Evolutionary conservation across 176 grass and related monocot genomes (phyloP), one percentile per base, ranked within the genome.

Genomic region (Aegilops umbellulata): DNA sequence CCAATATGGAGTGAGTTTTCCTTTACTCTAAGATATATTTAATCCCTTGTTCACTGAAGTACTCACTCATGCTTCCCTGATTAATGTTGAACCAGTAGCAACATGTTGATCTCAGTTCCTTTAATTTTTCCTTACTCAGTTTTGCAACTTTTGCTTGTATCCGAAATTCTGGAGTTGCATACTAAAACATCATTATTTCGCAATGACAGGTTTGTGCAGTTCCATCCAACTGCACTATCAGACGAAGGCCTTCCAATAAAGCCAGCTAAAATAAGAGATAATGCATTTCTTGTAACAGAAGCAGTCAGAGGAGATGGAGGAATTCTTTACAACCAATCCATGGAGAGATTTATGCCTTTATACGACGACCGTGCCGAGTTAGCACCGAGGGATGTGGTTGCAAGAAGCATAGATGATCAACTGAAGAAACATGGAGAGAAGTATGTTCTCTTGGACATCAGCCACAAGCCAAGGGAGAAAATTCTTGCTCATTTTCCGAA

Each of bases 1-100:
- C 96, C 53, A 98, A 95, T 83, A 98, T 98, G 96, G 96, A 98
- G 96, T 98, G 80, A 95, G 96, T 97, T 76, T 95, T 70, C 73
- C 16, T 68, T 47, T 77, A 38, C 26, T 32, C 47, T 85, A 25
- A 66, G 35, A 71, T 55, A 23, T 39, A 8, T 67, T 64, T 69
- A 64, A 64, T 32, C 29, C 29, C 30, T 83, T 86, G 35, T 55
- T 72, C 34, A 63, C 10, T 66, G 66, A 70, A 67, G 5, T 61
- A 30, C 44, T 19, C 63, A 82, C 49, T 15, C 8, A 6, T 63
- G 58, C 58, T 63, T 79, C 15, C 32, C 6, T 79, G 23, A 26
- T 24, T 26, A 60, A 14, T 34, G 3, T 44, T 75, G 8, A 51
- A 3, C 74, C 26, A 38, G 49, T 76, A 85, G 68, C 58, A 76